Evolutionary conservation across 1,139 yeast genomes (phyloP), one percentile per base, ranked within the genome.

Genomic region (Kazachstania sp.): DNA sequence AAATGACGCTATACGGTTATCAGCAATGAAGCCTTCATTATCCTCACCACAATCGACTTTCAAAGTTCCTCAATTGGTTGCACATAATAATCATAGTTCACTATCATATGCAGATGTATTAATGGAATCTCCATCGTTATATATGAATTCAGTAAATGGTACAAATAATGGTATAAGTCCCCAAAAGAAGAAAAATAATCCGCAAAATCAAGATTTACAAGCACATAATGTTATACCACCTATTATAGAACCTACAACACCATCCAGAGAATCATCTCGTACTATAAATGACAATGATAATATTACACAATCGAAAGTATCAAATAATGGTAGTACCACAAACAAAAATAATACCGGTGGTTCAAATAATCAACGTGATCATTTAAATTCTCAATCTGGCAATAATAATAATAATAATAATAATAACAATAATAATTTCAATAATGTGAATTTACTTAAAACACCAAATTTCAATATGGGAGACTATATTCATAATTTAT

Each of bases 401-500:
- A 30, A 40, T 30, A 23, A 18, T 4, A 26, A n/a, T 9, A 26
- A n/a, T n/a, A 20, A 13, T 13, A 29, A 18, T 8, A 36, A 29
- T 29, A 37, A 38, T 16, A 37, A 34, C n/a, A 31, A 49, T 48
- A 32, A 40, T 13, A 30, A 9, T 8, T 16, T 28, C 20, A 16
- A 38, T 28, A 37, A 18, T 12, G 12, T 44, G 30, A 49, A 51
- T 30, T 37, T 62, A n/a, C 48, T 61, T 30, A 59, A 56, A 44
- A 61, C 65, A 6, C 65, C 65, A 7, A 63, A 61, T 45, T 64
- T 64, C 46, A 61, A 61, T 51, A 62, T 64, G 65, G 65, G 65
- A 3, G 67, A 64, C 45, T 63, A 63, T 51, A 61, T 64, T 18
- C 67, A 62, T 47, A 62, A 56, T 37, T 51, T 64, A n/a, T 64